Conservation (phyloP, 1,139 yeast genomes). For the Sugiyamaella neomexicana region DNA sequence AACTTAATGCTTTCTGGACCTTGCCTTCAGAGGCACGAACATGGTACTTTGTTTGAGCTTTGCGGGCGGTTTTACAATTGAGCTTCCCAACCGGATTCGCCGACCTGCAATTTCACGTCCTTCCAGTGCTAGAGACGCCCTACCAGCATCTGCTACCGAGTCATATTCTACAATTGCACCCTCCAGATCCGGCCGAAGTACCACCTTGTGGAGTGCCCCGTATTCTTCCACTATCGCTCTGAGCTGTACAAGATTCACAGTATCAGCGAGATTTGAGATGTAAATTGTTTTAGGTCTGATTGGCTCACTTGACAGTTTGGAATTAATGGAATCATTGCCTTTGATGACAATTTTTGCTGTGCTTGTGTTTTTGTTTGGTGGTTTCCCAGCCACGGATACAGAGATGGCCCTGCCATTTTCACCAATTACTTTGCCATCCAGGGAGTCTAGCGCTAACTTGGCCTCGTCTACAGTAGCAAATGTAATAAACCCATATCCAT, state of each 20-base stretch:
- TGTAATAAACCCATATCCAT: constrained; percentile 41
- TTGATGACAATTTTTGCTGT: constrained; percentile 9
- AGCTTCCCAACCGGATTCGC: constrained; percentile 30
- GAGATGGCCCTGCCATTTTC: constrained; percentile 28
- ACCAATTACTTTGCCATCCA: constrained; percentile 25
- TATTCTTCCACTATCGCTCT: constrained; percentile 41
- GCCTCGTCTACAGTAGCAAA: constrained; percentile 34
- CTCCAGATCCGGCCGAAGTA: constrained; percentile 49
- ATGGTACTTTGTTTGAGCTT: constrained; percentile 22
- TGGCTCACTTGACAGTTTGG: constrained; percentile 9
- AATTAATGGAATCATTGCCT: not conserved
- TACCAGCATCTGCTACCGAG: constrained; percentile 54
- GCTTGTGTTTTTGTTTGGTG: constrained; percentile 1
- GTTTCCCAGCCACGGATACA: constrained; percentile 25
- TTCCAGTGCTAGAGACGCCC: constrained; percentile 53
- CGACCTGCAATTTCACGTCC: constrained; percentile 46
- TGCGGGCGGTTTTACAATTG: constrained; percentile 8
- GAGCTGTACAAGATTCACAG: constrained; percentile 34
- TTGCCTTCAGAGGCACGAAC: constrained; percentile 27
- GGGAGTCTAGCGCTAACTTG: constrained; percentile 27
- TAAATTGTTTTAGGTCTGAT: constrained; percentile 29
- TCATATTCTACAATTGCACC: constrained; percentile 58
- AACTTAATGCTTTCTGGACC: constrained; percentile 13
- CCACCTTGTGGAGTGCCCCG: constrained; percentile 54
- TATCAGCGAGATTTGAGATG: constrained; percentile 34